Evolutionary conservation across 176 grass and related monocot genomes (phyloP).

Genomic region (Oryza rufipogon): DNA sequence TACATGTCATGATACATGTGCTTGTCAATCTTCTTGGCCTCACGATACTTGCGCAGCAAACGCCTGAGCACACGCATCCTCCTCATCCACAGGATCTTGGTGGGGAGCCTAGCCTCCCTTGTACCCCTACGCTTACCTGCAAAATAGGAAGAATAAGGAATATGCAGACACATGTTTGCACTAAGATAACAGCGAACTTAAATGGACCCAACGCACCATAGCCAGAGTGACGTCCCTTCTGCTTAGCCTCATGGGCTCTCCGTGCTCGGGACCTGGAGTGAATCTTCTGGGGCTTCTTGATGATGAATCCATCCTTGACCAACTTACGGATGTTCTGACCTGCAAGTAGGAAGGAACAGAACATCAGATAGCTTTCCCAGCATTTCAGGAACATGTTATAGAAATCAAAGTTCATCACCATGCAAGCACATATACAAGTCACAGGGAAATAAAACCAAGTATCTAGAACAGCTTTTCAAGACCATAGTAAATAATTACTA

Average conservation of each 20-base stretch:
- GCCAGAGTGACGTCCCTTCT: conserved; percentile 71
- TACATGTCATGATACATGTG: conserved; percentile 86
- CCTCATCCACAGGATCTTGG: conserved; percentile 77
- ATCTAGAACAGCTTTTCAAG: neutral
- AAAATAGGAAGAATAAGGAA: neutral
- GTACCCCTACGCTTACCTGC: conserved; percentile 77
- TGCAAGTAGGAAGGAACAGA: conserved; percentile 10
- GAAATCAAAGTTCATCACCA: neutral
- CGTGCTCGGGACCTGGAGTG: conserved; percentile 70
- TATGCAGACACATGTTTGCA: neutral
- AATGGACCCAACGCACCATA: conserved; percentile 42
- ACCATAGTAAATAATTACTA: too few species aligned
- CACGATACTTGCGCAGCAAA: conserved; percentile 63
- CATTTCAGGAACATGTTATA: neutral
- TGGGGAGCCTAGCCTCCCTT: conserved; percentile 73
- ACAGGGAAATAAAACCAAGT: neutral
- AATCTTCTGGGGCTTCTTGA: conserved; percentile 76
- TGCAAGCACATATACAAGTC: neutral
- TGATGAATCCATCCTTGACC: conserved; percentile 76
- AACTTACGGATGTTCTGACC: conserved; percentile 74
- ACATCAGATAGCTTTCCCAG: neutral
- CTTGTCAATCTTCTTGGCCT: conserved; percentile 75
- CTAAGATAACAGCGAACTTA: neutral
- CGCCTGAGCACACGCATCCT: conserved; percentile 76
- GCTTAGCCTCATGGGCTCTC: conserved; percentile 69